phyloP scores from a whole-genome alignment of 345 rosid genomes.

The Carallia brachiata region DNA sequence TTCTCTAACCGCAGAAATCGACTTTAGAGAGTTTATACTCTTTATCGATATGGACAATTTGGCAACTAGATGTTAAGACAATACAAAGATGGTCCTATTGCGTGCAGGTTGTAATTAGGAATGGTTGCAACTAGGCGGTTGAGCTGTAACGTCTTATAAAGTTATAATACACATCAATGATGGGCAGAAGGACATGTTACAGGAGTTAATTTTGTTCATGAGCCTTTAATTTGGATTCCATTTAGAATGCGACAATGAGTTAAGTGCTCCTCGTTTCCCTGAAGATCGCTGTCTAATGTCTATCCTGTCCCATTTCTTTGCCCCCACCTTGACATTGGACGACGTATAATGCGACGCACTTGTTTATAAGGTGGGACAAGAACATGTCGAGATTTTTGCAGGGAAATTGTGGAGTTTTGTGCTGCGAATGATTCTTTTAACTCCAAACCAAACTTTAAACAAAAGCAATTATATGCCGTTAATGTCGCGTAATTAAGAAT shows the following conservation, averaged over 20 bases:
- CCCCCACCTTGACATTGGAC: conserved; percentile 8
- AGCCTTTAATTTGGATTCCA: not conserved
- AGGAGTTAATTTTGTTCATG: not conserved
- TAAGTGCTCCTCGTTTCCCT: not conserved
- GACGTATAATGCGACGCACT: conserved; percentile 10
- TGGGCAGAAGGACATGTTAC: not conserved
- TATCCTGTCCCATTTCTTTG: not conserved
- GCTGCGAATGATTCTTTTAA: too few relatives aligned
- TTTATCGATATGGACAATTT: too few relatives aligned
- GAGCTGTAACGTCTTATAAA: not conserved
- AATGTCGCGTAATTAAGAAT: too few relatives aligned
- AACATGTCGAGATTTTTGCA: not conserved
- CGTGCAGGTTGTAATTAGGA: too few relatives aligned
- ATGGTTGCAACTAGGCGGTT: too few relatives aligned
- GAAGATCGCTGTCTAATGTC: not conserved
- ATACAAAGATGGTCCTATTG: too few relatives aligned
- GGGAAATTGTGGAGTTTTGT: too few relatives aligned
- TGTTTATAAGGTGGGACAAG: conserved; percentile 13
- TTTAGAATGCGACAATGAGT: not conserved
- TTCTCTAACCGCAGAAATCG: too few relatives aligned
- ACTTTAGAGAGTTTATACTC: too few relatives aligned
- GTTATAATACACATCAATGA: too few relatives aligned
- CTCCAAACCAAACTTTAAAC: not conserved
- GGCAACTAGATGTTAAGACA: too few relatives aligned
- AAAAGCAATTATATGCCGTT: too few relatives aligned